Base-by-base conservation (phyloP, 2,329 filamentous ascomycete species). In the Ophiostoma himal-ulmi region DNA sequence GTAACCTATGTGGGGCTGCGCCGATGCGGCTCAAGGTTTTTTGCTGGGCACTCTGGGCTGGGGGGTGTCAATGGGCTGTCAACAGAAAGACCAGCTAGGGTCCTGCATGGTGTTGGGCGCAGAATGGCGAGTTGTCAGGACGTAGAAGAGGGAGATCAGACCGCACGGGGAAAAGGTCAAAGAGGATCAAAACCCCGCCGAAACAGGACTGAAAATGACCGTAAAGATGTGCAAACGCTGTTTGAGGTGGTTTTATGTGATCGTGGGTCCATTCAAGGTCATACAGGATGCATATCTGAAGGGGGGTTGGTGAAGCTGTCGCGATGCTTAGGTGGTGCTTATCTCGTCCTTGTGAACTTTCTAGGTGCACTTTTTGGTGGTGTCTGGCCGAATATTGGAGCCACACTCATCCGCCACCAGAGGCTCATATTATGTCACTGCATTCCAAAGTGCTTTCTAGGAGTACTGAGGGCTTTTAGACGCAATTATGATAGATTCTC, bases 1-100 rank as follows among this genome's bases (percentile, higher is more conserved):
- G 69, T 48, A 69, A 67, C 68, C 69, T 65, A 73, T 74, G 73
- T 74, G 73, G 72, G 72, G 73, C 73, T 69, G 67, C 52, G 68
- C 71, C 70, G 73, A 72, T 73, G 71, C 72, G 72, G 73, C 72
- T 73, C 70, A 54, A 68, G 64, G 70, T 17, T 36, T 36, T 64
- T 65, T 22, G 60, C 60, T 64, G 36, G 60, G 62, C 62, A n/a
- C 62, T 34, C 26, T 39, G 20, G 57, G 52, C 52, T 57, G 52
- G 52, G 52, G 48, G 30, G 57, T 26, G 34, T 36, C 60, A 36
- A n/a, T 65, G 62, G 62, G 68, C 68, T 36, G 68, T 14, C 68
- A 52, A 62, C 67, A 68, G 57, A 70, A 57, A 34, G 57, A 62
- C 57, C 57, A 62, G 5, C 57, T 62, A 5, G 57, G 57, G 57